Evolutionary conservation across 2,329 filamentous ascomycete species (phyloP), one percentile per base, ranked within the genome.

Genomic region (Cercospora zeae-maydis): DNA sequence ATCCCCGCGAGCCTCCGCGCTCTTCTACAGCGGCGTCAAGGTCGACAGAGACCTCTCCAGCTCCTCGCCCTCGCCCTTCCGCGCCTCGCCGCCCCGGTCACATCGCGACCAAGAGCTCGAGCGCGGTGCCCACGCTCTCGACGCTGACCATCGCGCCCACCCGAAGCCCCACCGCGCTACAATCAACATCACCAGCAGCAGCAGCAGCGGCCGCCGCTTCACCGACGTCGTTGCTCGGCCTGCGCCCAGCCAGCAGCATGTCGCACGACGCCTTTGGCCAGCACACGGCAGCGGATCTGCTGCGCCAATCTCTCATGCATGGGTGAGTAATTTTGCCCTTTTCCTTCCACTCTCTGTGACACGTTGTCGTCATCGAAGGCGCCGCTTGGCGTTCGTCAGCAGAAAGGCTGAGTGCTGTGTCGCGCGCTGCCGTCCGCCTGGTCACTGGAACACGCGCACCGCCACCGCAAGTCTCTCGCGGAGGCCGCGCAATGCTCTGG

Each of bases 251-350:
- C 62, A 69, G 45, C 59, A 69, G 24, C 82, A 81, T 61, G 55
- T 54, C 66, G 27, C 58, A 60, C 52, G 57, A 60, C 62, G 62
- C 55, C 14, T 62, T 64, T 39, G 63, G 62, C 58, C 69, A 75
- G 70, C 77, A 80, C 70, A 79, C 79, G 63, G 83, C 84, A 60
- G 81, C 82, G 57, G 84, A 86, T 71, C 76, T 85, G 75, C 76
- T 85, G 71, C 80, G 84, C 71, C 85, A 86, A 75, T 80, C 83
- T 63, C 81, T 83, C 75, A 76, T 81, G 74, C 82, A 83, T 72
- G 83, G 81, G 84, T 86, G 80, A 69, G 66, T 61, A 36, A 24
- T 37, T 64, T 37, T 58, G 63, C 58, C 47, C 49, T n/a, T 66
- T 65, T 80, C 60, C 60, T 58, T 52, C 55, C 37, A 59, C 37